Conservation (phyloP, 2,329 filamentous ascomycete genomes). For the Colletotrichum noveboracense region DNA sequence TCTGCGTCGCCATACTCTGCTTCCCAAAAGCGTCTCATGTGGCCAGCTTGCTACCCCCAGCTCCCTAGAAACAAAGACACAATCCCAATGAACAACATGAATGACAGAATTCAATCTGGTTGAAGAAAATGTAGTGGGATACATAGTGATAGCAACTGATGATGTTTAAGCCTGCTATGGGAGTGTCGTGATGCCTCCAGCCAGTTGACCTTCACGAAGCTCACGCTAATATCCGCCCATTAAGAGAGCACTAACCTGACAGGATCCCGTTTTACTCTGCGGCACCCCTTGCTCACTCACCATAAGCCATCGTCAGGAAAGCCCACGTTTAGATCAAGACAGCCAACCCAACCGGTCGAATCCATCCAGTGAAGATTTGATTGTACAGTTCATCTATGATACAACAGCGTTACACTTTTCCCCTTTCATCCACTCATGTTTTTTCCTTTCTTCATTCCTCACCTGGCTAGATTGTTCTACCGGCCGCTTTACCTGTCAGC, state of each 20-base stretch:
- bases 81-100: background rate
- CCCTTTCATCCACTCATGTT: background rate
- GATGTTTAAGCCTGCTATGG: background rate
- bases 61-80: background rate
- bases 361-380: conserved; percentile 16
- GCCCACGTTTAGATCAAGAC: background rate
- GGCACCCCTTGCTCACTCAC: background rate
- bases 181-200: background rate
- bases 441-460: background rate
- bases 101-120: background rate
- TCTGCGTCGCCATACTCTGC: background rate
- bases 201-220: background rate
- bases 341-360: background rate
- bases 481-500: conserved; percentile 65
- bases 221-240: background rate
- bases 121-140: background rate
- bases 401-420: conserved; percentile 36
- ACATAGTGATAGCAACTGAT: background rate
- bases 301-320: background rate
- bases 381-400: conserved; percentile 40
- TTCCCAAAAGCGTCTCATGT: background rate
- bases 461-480: background rate
- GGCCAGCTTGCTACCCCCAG: background rate
- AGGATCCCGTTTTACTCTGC: background rate
- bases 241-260: background rate